Evolutionary conservation across 2,329 filamentous ascomycete genomes (phyloP).

Genomic region (Clarireedia monteithiana): DNA sequence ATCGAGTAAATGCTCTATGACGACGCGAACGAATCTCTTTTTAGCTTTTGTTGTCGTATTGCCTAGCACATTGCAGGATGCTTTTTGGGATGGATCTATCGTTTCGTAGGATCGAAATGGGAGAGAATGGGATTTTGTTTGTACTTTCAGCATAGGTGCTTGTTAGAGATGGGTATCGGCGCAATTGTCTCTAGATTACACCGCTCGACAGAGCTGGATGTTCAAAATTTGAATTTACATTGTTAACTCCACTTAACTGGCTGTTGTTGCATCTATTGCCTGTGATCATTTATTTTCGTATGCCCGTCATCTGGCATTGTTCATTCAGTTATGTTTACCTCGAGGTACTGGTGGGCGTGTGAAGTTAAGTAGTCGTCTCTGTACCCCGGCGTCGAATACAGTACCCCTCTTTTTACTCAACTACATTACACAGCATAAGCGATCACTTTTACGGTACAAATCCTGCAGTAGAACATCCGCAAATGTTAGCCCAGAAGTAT

Average conservation of each 20-base stretch:
- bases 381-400: too few species aligned
- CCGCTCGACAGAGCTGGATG: background rate
- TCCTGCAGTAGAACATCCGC: too few species aligned
- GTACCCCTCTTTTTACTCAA: too few species aligned
- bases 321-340: too few species aligned
- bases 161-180: background rate
- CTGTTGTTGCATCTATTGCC: background rate
- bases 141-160: constrained; percentile 1
- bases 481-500: too few species aligned
- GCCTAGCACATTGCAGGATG: too few species aligned
- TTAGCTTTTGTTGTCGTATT: background rate
- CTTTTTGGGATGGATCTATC: background rate
- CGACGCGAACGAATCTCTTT: constrained; percentile 4
- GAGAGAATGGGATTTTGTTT: background rate
- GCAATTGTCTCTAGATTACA: background rate
- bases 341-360: too few species aligned
- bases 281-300: background rate
- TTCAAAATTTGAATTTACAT: constrained; percentile 1
- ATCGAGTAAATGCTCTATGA: constrained; percentile 37
- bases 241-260: background rate
- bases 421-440: too few species aligned
- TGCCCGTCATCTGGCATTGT: too few species aligned
- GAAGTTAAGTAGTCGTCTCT: too few species aligned
- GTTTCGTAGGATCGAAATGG: background rate
- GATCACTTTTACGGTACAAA: too few species aligned